Percentiles rank a stretch among this genome's conserved stretches.
These are phyloP conservation scores for Epichloe amarillans DNA, from an alignment of 2,329 filamentous ascomycete genomes.

Conservation along the genomic window DNA sequence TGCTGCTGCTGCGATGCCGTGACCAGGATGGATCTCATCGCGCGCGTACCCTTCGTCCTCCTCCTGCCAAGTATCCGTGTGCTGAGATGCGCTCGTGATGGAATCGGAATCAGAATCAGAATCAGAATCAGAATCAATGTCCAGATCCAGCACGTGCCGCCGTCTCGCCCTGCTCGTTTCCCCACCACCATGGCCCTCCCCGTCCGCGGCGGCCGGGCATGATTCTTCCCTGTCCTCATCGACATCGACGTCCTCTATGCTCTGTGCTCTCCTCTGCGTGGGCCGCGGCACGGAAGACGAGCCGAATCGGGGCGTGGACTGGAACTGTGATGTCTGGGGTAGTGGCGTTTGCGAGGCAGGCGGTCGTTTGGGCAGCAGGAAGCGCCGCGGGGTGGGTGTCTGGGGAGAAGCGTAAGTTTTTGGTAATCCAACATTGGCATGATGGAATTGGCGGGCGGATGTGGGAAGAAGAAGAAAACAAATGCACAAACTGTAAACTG, in stretches of 20 bases:
- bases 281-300: constrained; percentile 18
- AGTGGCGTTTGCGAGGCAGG: constrained; percentile 20
- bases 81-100: background rate
- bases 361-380: constrained; percentile 23
- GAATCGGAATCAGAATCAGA: background rate
- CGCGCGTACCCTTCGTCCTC: background rate
- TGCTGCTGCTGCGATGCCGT: no score
- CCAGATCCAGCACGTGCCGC: background rate
- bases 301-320: constrained; percentile 26
- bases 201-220: background rate
- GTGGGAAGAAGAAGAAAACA: background rate
- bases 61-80: background rate
- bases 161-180: background rate
- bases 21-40: background rate
- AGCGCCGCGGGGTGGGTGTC: constrained; percentile 27
- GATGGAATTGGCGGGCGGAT: background rate
- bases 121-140: background rate
- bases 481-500: background rate
- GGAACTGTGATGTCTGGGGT: constrained; percentile 18
- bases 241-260: constrained; percentile 23
- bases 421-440: no score
- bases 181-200: background rate
- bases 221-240: constrained; percentile 13
- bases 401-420: constrained; percentile 4
- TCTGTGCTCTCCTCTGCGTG: constrained; percentile 15